Percentiles rank a stretch among this genome's conserved stretches.
phyloP scores from a whole-genome alignment of 1,284 basidiomycete genomes.

The Cystobasidiaceae sp. region DNA sequence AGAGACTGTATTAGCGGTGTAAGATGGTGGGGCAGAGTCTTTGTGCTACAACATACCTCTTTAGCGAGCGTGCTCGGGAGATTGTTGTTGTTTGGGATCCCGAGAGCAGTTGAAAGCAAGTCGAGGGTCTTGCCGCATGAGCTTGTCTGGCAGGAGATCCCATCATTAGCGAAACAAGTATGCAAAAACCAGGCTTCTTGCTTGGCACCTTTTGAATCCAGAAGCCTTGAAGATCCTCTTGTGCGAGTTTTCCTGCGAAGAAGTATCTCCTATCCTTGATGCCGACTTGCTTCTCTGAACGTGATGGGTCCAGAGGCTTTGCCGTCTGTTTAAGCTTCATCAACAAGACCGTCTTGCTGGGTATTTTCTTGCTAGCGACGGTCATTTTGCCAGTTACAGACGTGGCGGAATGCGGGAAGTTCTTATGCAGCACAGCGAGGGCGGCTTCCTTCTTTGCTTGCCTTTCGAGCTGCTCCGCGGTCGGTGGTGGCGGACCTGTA shows the following conservation, averaged over 20 bases:
- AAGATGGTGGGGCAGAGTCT: neutral
- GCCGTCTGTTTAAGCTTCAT: conserved; percentile 30
- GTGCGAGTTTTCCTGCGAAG: neutral
- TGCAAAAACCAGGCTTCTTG: neutral
- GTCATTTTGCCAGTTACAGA: neutral
- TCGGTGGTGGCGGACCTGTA: neutral
- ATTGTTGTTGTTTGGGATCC: conserved; percentile 17
- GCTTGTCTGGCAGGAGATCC: neutral
- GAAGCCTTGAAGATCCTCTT: neutral
- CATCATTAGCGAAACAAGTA: neutral
- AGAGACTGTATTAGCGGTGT: no score
- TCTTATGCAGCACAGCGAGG: conserved; percentile 16
- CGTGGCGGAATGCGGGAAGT: conserved; percentile 10
- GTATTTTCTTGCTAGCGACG: neutral
- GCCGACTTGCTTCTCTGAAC: conserved; percentile 12
- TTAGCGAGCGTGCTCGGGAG: neutral
- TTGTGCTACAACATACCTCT: neutral
- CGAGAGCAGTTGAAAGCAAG: neutral
- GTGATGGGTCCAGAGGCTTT: conserved; percentile 5
- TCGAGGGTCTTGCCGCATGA: conserved; percentile 24
- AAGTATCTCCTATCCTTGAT: conserved; percentile 17
- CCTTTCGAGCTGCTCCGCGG: conserved; percentile 4
- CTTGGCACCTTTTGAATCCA: conserved; percentile 13
- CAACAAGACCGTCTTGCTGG: conserved; percentile 1
- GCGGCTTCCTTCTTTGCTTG: conserved; percentile 23